These are phyloP conservation scores for Schrenkiella parvula DNA, from an alignment of 345 rosid genomes.

Conservation along the genomic window DNA sequence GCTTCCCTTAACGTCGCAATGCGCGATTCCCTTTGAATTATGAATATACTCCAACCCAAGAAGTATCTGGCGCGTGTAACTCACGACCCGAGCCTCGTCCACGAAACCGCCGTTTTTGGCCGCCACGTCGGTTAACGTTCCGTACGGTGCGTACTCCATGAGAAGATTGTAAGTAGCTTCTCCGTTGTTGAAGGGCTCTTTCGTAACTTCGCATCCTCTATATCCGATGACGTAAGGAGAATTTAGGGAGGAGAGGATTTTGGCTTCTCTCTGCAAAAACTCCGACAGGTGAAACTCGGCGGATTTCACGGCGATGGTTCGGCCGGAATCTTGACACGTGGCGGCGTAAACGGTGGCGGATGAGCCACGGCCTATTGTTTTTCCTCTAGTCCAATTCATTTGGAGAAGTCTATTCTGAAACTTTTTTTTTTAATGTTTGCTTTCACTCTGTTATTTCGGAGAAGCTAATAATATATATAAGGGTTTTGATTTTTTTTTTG, in stretches of 20 bases:
- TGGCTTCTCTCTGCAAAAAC: conserved; percentile 52
- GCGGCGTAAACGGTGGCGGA: conserved; percentile 68
- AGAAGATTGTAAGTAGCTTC: conserved; percentile 49
- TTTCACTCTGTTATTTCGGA: conserved; percentile 7
- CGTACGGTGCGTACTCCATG: conserved; percentile 63
- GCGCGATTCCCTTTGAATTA: conserved; percentile 44
- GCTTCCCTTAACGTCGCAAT: conserved; percentile 72
- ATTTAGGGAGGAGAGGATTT: conserved; percentile 41
- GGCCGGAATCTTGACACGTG: conserved; percentile 36
- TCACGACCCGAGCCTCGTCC: conserved; percentile 36
- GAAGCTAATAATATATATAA: conserved; percentile 22
- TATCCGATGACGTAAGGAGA: conserved; percentile 53
- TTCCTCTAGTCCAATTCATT: conserved; percentile 74
- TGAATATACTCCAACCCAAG: conserved; percentile 63
- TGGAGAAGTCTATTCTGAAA: conserved; percentile 4
- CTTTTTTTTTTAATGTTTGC: conserved; percentile 10
- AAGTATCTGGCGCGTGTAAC: conserved; percentile 51
- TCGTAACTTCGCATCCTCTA: conserved; percentile 52
- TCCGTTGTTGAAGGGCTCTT: conserved; percentile 27
- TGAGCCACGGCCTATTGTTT: conserved; percentile 61
- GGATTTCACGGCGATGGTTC: conserved; percentile 63
- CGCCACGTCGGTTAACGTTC: conserved; percentile 43
- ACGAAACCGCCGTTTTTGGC: conserved; percentile 39
- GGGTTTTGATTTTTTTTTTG: not conserved
- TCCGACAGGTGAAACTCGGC: conserved; percentile 38